phyloP scores from a whole-genome alignment of 129 eudicot species.

The Flaveria linearis region DNA sequence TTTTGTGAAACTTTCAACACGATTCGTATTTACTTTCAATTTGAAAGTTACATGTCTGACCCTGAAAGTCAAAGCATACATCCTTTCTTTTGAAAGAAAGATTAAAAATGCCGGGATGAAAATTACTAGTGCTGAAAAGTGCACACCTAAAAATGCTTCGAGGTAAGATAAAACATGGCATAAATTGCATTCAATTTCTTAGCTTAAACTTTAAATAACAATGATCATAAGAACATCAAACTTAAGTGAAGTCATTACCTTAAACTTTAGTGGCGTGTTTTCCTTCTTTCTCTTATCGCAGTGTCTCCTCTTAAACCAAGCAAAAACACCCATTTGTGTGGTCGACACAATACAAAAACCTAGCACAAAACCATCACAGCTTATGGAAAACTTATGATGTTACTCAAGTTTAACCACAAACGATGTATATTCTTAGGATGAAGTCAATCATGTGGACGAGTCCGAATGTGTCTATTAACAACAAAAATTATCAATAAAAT shows the following conservation, averaged over 20 bases:
- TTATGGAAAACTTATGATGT: constrained; percentile 5
- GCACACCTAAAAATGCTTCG: not conserved
- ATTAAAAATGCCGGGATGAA: not conserved
- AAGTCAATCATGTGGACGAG: too few relatives aligned
- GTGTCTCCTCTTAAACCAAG: constrained; percentile 40
- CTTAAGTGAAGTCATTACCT: constrained; percentile 27
- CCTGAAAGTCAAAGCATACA: constrained; percentile 4
- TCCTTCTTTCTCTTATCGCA: constrained; percentile 40
- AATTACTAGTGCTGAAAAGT: not conserved
- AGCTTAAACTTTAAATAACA: not conserved
- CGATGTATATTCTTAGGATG: not conserved
- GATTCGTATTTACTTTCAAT: not conserved
- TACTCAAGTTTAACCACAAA: not conserved
- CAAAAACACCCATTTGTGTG: constrained; percentile 37
- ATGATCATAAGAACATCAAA: not conserved
- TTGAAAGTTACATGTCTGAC: constrained; percentile 3
- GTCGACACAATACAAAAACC: constrained; percentile 12
- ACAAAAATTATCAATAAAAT: too few relatives aligned
- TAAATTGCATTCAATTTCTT: not conserved
- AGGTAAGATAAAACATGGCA: not conserved
- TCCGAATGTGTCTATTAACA: not conserved
- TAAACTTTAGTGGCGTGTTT: constrained; percentile 24
- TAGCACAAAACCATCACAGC: constrained; percentile 19
- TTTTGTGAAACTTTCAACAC: not conserved
- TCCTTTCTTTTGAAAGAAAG: not conserved